phyloP scores from a whole-genome alignment of 345 rosid genomes.

The Reutealis trisperma region DNA sequence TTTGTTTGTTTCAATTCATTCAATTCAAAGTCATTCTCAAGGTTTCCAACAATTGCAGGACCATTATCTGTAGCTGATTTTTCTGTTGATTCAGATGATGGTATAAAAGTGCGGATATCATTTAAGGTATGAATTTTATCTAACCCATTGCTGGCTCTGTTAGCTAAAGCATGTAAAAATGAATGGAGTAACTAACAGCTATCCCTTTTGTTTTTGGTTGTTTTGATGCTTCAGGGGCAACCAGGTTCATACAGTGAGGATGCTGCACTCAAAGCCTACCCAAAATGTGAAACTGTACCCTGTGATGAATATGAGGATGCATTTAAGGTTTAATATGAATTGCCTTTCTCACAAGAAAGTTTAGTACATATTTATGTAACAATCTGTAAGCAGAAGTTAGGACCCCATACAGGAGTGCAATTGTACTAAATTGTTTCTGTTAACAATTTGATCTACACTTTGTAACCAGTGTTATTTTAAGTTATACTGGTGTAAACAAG shows the following conservation, averaged over 20 bases:
- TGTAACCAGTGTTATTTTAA: background rate
- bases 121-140: conserved; percentile 40
- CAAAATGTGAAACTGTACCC: conserved; percentile 58
- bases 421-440: background rate
- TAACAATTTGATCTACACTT: background rate
- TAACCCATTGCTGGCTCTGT: background rate
- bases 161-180: conserved; percentile 9
- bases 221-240: conserved; percentile 42
- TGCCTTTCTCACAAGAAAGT: background rate
- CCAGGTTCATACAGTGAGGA: conserved; percentile 59
- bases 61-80: conserved; percentile 54
- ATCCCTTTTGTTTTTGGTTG: conserved; percentile 1
- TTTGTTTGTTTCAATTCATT: no score
- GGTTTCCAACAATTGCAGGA: conserved; percentile 31
- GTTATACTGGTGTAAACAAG: no score
- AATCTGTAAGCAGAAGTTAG: background rate
- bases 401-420: background rate
- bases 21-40: background rate
- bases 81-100: conserved; percentile 31
- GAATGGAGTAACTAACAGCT: conserved; percentile 6
- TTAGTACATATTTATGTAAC: background rate
- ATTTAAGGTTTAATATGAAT: conserved; percentile 45
- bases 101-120: conserved; percentile 46
- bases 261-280: conserved; percentile 69
- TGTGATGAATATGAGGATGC: conserved; percentile 59